Conservation (phyloP, 2,329 filamentous ascomycete species). For the Apiospora sp. region DNA sequence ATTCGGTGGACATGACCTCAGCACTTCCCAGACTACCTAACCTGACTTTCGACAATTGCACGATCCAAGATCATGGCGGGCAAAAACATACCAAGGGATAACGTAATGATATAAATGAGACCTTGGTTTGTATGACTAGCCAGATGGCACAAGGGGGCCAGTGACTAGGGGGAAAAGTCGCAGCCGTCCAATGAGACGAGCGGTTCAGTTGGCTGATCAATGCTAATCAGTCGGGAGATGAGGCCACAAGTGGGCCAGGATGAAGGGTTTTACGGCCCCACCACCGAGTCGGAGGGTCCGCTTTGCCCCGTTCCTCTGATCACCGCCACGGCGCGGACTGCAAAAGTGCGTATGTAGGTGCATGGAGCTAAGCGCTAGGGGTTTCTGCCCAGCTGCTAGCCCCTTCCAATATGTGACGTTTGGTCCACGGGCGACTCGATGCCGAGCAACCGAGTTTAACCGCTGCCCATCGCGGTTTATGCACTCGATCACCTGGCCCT, state of each 20-base stretch:
- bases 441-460: conserved; percentile 18
- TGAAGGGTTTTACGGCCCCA: conserved; percentile 20
- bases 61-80: not conserved
- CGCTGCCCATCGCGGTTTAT: conserved; percentile 7
- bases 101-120: conserved; percentile 15
- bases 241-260: conserved; percentile 4
- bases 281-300: conserved; percentile 17
- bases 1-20: not conserved
- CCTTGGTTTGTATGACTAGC: conserved; percentile 21
- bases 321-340: conserved; percentile 16
- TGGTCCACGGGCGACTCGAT: not conserved
- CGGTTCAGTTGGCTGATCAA: conserved; percentile 15
- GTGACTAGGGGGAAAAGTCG: conserved; percentile 10
- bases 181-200: conserved; percentile 10
- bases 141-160: not conserved
- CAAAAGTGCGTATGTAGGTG: conserved; percentile 15
- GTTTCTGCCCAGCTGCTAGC: conserved; percentile 11
- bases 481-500: not conserved
- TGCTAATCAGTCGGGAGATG: conserved; percentile 22
- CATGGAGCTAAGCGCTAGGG: conserved; percentile 13
- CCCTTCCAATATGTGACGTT: not conserved
- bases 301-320: conserved; percentile 21
- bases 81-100: conserved; percentile 3
- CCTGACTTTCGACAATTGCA: conserved; percentile 1
- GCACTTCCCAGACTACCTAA: not conserved